Conservation (phyloP, 2,329 filamentous ascomycete species). For the Fusarium sp. region DNA sequence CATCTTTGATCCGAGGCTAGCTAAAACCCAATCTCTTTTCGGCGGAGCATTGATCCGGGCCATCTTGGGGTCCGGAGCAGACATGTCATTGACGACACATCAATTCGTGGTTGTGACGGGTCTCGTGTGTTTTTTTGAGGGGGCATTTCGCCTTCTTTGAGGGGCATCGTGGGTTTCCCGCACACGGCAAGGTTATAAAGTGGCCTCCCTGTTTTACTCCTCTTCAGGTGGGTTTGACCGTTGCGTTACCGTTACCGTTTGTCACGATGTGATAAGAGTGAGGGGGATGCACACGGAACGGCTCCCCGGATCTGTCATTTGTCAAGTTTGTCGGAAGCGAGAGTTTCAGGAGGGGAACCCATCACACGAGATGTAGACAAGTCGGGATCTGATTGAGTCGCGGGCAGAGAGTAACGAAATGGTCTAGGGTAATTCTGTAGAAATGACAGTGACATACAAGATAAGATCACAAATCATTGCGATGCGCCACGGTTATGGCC, state of each 20-base stretch:
- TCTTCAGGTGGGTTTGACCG: not conserved
- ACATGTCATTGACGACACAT: not conserved
- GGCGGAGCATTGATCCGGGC: not conserved
- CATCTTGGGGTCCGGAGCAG: not conserved
- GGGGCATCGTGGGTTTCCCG: not conserved
- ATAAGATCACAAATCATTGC: not conserved
- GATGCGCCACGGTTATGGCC: not conserved
- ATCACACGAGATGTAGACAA: not conserved
- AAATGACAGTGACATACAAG: not conserved
- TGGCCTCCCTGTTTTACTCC: not conserved
- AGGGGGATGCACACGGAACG: not conserved
- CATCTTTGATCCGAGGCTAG: not conserved
- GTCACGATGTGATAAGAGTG: conserved; percentile 2
- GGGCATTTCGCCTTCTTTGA: not conserved
- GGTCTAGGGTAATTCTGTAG: not conserved
- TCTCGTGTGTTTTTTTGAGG: not conserved
- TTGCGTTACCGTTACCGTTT: not conserved
- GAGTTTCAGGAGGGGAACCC: not conserved
- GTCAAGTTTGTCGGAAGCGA: not conserved
- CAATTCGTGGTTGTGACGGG: not conserved
- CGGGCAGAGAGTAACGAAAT: not conserved
- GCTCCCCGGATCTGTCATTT: conserved; percentile 1
- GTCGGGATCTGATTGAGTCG: not conserved
- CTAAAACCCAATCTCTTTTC: not conserved
- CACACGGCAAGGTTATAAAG: not conserved